Evolutionary conservation across 129 eudicot genomes (phyloP), one percentile per base, ranked within the genome.

Genomic region (Cynara cardunculus): DNA sequence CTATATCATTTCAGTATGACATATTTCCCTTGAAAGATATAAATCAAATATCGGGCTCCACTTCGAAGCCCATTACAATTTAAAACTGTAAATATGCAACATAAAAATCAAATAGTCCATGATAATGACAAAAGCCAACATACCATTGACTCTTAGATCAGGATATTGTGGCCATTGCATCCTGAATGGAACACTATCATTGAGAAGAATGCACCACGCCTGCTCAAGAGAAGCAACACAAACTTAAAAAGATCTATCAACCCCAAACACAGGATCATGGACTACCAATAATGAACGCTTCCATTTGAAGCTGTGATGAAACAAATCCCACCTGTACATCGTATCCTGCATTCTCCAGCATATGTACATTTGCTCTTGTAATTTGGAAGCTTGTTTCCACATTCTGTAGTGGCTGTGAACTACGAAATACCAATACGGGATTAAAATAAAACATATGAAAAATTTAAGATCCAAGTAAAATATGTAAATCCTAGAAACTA

Each of bases 151-250:
- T 81, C 78, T 83, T 59, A 90, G 85, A 37, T 88, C 92, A 49
- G 92, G 83, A 86, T 72, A 86, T 34, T 72, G 86, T 14, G 95
- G 95, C 95, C 95, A 90, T 25, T 90, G 95, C 89, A 90, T 86
- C 76, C 95, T 84, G 74, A 88, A 90, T 76, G 88, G 87, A 75
- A 90, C 95, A 74, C 78, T 82, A 77, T 90, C 95, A 81, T 90
- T 88, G 28, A 90, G 89, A 80, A 90, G 92, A 71, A 90, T 88
- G 53, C 90, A 90, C 95, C 95, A 90, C 16, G 86, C 92, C 95
- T 88, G 85, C 32, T 73, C 46, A 81, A 39, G 18, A 69, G 28
- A 75, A 76, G 34, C 28, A 59, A n/a, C 39, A 35, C 19, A 79
- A 44, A 37, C 12, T 72, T 14, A 75, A 69, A 67, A 66, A 25